Evolutionary conservation across 768 basidiomycete genomes (phyloP).

Genomic region (Imleria badia): DNA sequence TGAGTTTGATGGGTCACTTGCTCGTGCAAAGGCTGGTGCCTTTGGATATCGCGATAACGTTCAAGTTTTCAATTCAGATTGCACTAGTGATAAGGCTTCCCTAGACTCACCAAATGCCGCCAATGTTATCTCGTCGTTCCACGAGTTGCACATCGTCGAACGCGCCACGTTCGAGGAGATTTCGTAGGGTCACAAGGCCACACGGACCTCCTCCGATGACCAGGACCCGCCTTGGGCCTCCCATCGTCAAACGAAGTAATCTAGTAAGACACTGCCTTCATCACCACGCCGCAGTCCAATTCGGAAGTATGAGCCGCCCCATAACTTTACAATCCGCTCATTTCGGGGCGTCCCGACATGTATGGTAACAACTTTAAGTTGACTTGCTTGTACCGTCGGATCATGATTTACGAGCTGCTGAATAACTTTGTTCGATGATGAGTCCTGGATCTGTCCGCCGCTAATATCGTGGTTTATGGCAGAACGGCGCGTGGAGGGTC

Average conservation of each 20-base stretch:
- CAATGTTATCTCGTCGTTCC: constrained; percentile 46
- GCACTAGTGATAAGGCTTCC: neutral
- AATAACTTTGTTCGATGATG: too few relatives aligned
- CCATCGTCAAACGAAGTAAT: neutral
- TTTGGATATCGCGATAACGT: neutral
- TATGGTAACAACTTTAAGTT: too few relatives aligned
- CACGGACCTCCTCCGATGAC: constrained; percentile 49
- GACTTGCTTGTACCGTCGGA: too few relatives aligned
- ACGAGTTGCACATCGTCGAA: constrained; percentile 46
- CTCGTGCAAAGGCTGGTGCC: constrained; percentile 11
- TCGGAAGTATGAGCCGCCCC: too few relatives aligned
- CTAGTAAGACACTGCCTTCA: constrained; percentile 6
- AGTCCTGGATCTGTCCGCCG: too few relatives aligned
- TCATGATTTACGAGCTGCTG: too few relatives aligned
- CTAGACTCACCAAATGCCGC: constrained; percentile 47
- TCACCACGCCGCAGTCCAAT: neutral
- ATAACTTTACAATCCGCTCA: neutral
- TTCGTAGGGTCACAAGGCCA: constrained; percentile 50
- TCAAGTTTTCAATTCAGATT: neutral
- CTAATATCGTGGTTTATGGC: too few relatives aligned
- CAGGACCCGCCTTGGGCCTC: constrained; percentile 28
- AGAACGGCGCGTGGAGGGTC: too few relatives aligned
- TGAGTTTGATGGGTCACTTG: too few relatives aligned
- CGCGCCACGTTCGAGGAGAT: constrained; percentile 40
- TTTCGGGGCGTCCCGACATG: neutral